These are phyloP conservation scores for Nothophoma quercina DNA, from an alignment of 2,329 filamentous ascomycete species.

Conservation along the genomic window DNA sequence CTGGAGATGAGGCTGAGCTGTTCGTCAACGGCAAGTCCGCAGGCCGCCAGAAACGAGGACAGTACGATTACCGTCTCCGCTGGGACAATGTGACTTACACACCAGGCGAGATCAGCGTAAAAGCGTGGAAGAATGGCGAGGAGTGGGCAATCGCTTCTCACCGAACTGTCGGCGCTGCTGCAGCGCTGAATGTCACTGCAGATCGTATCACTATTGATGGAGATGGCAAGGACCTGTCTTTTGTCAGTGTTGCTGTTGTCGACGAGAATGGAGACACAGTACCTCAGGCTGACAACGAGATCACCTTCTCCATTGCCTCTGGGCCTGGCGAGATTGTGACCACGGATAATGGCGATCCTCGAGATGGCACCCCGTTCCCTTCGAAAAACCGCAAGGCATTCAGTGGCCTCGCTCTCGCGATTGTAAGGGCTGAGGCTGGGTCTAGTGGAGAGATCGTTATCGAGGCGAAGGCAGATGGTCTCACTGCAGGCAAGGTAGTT, in stretches of 20 bases:
- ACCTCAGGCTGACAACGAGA: slow-evolving; percentile 52
- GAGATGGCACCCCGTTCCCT: slow-evolving; percentile 32
- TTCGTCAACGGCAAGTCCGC: slow-evolving; percentile 61
- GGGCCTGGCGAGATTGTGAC: slow-evolving; percentile 56
- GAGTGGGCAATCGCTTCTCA: slow-evolving; percentile 56
- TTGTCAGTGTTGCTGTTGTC: slow-evolving; percentile 55
- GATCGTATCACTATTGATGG: slow-evolving; percentile 53
- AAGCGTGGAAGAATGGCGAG: slow-evolving; percentile 57
- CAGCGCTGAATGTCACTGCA: slow-evolving; percentile 49
- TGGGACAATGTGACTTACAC: slow-evolving; percentile 62
- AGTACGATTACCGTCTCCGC: slow-evolving; percentile 58
- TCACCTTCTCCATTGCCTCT: slow-evolving; percentile 53
- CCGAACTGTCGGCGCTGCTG: slow-evolving; percentile 53
- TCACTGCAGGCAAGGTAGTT: background rate
- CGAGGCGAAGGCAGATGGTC: slow-evolving; percentile 13
- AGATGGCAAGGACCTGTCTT: slow-evolving; percentile 56
- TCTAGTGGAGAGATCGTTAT: slow-evolving; percentile 22
- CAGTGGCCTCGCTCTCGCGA: slow-evolving; percentile 34
- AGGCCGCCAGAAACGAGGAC: slow-evolving; percentile 49
- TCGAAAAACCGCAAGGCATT: slow-evolving; percentile 34
- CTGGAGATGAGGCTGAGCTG: slow-evolving; percentile 62
- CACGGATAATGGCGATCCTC: slow-evolving; percentile 61
- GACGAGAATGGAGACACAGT: slow-evolving; percentile 56
- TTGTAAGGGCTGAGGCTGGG: slow-evolving; percentile 24
- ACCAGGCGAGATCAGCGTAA: slow-evolving; percentile 58